phyloP scores from a whole-genome alignment of 2,329 filamentous ascomycete genomes.

The Waltergamsia citrina region DNA sequence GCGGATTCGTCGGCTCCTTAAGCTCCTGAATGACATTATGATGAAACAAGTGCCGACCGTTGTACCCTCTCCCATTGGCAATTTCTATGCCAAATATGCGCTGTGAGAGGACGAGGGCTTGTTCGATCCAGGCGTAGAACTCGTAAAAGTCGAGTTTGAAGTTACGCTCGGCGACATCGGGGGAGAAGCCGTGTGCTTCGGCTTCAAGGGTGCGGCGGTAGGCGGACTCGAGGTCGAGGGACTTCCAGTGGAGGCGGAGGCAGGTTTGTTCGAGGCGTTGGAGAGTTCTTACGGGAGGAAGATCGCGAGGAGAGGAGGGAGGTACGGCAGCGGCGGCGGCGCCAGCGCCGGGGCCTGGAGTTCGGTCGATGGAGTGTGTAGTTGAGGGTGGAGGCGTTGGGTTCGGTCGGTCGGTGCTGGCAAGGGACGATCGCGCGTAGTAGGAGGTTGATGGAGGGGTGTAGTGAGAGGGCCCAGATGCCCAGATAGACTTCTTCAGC shows the following conservation, averaged over 20 bases:
- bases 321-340: not conserved
- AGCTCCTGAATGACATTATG: slow-evolving; percentile 59
- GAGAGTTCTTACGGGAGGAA: slow-evolving; percentile 31
- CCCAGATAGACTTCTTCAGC: slow-evolving; percentile 17
- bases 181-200: slow-evolving; percentile 20
- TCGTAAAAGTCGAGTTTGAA: slow-evolving; percentile 75
- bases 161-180: slow-evolving; percentile 49
- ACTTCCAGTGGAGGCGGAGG: slow-evolving; percentile 53
- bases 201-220: slow-evolving; percentile 43
- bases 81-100: slow-evolving; percentile 51
- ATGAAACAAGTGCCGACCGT: slow-evolving; percentile 47
- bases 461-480: slow-evolving; percentile 4
- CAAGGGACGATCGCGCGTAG: not conserved
- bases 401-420: not conserved
- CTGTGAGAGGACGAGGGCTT: slow-evolving; percentile 59
- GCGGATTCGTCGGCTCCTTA: slow-evolving; percentile 44
- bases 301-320: not conserved
- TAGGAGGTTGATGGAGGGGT: not conserved
- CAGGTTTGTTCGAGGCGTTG: slow-evolving; percentile 51
- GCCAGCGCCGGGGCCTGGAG: not conserved
- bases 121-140: slow-evolving; percentile 64
- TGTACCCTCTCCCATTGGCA: slow-evolving; percentile 9
- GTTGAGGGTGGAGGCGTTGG: slow-evolving; percentile 2
- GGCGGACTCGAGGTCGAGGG: slow-evolving; percentile 46
- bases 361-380: not conserved